Conservation (phyloP, 495 filamentous ascomycete genomes). For the Ascodesmis nigricans region DNA sequence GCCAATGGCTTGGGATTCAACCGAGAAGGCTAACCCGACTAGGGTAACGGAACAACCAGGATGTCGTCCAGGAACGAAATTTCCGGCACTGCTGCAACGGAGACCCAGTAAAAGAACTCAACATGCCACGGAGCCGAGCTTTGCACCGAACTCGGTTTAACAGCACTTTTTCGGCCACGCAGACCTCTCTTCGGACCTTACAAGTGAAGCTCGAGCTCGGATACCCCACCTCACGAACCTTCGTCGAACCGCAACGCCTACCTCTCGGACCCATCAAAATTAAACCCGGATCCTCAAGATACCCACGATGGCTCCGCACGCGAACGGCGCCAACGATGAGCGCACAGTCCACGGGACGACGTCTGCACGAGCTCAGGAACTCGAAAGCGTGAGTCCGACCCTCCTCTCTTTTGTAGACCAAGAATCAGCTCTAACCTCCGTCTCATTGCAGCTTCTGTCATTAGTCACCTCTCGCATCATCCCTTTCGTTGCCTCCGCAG, state of each 20-base stretch:
- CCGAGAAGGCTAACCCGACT: too few relatives aligned
- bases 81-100: too few relatives aligned
- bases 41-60: too few relatives aligned
- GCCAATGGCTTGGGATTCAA: too few relatives aligned
- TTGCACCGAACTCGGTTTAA: too few relatives aligned
- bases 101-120: too few relatives aligned
- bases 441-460: constrained; percentile 18
- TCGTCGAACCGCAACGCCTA: not conserved
- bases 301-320: not conserved
- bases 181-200: too few relatives aligned
- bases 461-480: constrained; percentile 16
- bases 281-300: constrained; percentile 1
- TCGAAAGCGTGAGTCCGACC: constrained; percentile 8
- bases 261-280: not conserved
- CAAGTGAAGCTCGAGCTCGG: too few relatives aligned
- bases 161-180: too few relatives aligned
- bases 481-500: constrained; percentile 18
- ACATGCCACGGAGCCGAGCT: too few relatives aligned
- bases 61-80: too few relatives aligned
- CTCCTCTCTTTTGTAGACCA: not conserved
- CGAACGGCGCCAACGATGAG: constrained; percentile 1
- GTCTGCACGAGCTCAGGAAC: constrained; percentile 7
- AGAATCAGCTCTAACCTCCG: constrained; percentile 7
- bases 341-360: not conserved
- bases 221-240: too few relatives aligned